Evolutionary conservation across 1,284 basidiomycete species (phyloP), one percentile per base, ranked within the genome.

Genomic region (Trametes pubescens): DNA sequence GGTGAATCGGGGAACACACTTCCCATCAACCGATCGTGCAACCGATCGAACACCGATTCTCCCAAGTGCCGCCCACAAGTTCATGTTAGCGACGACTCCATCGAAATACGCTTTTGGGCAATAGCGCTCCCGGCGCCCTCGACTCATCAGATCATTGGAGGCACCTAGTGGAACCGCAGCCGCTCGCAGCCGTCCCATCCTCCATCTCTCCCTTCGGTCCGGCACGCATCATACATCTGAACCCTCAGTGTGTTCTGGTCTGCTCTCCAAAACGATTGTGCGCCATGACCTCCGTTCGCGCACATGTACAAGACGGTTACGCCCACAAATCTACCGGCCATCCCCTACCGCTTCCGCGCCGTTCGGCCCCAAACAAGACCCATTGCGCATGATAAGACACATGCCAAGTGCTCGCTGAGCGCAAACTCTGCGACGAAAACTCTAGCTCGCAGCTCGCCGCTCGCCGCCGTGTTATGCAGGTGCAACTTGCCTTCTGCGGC

Each of bases 401-500:
- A 21, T 26, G 44, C 44, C 44, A 47, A 47, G 44, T 22, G 40
- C 40, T 43, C 40, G 40, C 40, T 43, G 40, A 13, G 14, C 40
- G 14, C 40, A 43, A 43, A 43, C 40, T 43, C 40, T 43, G 40
- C 16, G 40, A 43, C 40, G 18, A 11, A 43, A 43, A 43, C 40
- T 43, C 40, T 43, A 43, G 16, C 40, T 4, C 40, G 6, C 40
- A 7, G 18, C 3, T 16, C 40, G 40, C 44, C 43, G 43, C 35
- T 22, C 54, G 54, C 54, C 54, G 54, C 54, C 54, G 54, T 21
- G 53, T 26, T 14, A 10, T 10, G 11, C 37, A 13, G 14, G 37
- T 16, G n/a, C 11, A 6, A 47, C 2, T 56, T 56, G 32, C 54
- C 54, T 35, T 47, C 32, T 56, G 9, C 54, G 54, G 54, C 32